Evolutionary conservation across 495 filamentous ascomycete genomes (phyloP), one percentile per base, ranked within the genome.

Genomic region (Aspergillus indologenus): DNA sequence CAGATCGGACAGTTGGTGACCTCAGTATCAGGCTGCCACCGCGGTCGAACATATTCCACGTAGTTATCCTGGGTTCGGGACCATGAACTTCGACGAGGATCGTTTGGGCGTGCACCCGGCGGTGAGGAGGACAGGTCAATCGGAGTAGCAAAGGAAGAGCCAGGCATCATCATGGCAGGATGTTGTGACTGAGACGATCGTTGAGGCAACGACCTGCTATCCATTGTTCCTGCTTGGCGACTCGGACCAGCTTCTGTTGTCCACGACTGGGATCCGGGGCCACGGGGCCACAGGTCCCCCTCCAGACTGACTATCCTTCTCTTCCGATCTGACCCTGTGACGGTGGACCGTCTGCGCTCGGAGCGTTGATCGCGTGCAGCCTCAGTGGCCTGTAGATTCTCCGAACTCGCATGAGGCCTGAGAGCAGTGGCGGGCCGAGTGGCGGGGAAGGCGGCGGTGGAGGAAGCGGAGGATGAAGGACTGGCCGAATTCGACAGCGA

Each of bases 11-110:
- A 97, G 43, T 81, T 77, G 0, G 83, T 82, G 18, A 87, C 90
- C 60, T 91, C 88, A 19, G 81, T 74, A 70, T 97, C 92, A 0
- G 91, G 88, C 72, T 97, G 92, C 92, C 92, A 97, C 47, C 75
- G 75, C 0, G 92, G 92, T 45, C 90, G 71, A 14, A 79, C 63
- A 53, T 59, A 69, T 21, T 71, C 71, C 54, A 61, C 56, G 56
- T 58, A 62, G 43, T 67, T 56, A 61, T 46, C 56, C 7, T 26
- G 52, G 18, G 57, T 26, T 19, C 55, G 63, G 19, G 59, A 43
- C 57, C 61, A 60, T 24, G 61, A 63, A 20, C 43, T 58, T 22
- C 53, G 59, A 14, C 15, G 58, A 12, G 47, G 54, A 19, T 54
- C 57, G 23, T 45, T 58, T 5, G 51, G 58, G 26, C 40, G 55